Evolutionary conservation across 2,329 filamentous ascomycete genomes (phyloP).

Genomic region (Paracamarosporium sp.): DNA sequence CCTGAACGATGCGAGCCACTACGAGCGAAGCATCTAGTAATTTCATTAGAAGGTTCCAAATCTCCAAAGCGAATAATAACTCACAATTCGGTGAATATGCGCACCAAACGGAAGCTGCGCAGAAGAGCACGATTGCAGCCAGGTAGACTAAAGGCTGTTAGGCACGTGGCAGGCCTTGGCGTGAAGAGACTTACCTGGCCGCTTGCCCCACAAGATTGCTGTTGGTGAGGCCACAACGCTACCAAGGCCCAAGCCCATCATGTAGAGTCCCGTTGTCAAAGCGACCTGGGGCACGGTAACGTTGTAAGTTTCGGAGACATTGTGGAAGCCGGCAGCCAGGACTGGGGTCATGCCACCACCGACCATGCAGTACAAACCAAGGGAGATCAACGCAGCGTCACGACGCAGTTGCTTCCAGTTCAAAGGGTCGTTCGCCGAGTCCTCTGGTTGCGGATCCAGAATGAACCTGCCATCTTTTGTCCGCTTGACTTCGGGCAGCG

Average conservation of each 20-base stretch:
- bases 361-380: slow-evolving; percentile 92
- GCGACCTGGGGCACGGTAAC: slow-evolving; percentile 77
- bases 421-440: slow-evolving; percentile 86
- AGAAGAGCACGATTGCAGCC: slow-evolving; percentile 76
- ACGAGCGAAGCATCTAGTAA: slow-evolving; percentile 71
- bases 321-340: slow-evolving; percentile 85
- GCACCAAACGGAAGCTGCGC: slow-evolving; percentile 81
- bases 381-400: slow-evolving; percentile 77
- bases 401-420: slow-evolving; percentile 88
- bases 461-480: slow-evolving; percentile 85
- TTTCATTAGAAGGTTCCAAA: not conserved
- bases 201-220: slow-evolving; percentile 88
- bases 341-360: slow-evolving; percentile 92
- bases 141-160: slow-evolving; percentile 69
- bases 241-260: slow-evolving; percentile 89
- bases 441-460: slow-evolving; percentile 89
- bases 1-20: slow-evolving; percentile 83
- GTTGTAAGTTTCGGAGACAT: slow-evolving; percentile 72
- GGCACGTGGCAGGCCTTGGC: not conserved
- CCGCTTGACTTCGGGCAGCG: slow-evolving; percentile 66
- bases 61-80: not conserved
- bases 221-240: slow-evolving; percentile 86
- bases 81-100: slow-evolving; percentile 76
- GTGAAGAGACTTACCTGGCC: slow-evolving; percentile 57
- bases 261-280: slow-evolving; percentile 88